Percentiles rank a stretch among this genome's conserved stretches.
Conservation (phyloP, 306 rosid genomes). For the Crataegus laevigata region DNA sequence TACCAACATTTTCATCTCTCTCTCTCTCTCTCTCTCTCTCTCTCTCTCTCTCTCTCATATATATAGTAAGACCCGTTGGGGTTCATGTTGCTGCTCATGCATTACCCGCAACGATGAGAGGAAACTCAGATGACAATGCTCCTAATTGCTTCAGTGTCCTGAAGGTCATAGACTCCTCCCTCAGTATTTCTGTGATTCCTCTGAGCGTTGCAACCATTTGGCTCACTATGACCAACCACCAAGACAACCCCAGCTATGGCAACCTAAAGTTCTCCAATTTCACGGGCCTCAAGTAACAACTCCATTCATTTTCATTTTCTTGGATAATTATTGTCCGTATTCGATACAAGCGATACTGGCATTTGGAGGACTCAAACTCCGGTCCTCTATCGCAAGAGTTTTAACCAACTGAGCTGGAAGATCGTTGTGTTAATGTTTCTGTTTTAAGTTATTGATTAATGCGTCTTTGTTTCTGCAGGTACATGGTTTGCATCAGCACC, state of each 20-base stretch:
- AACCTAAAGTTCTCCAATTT: constrained; percentile 43
- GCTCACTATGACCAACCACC: constrained; percentile 58
- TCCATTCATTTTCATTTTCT: neutral
- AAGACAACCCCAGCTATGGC: constrained; percentile 58
- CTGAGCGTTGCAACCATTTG: constrained; percentile 60
- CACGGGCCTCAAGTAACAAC: constrained; percentile 65
- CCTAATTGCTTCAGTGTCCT: constrained; percentile 23
- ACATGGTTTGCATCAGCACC: constrained; percentile 61
- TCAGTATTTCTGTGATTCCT: constrained; percentile 58
- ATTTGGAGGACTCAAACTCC: neutral
- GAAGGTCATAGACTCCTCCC: constrained; percentile 47
- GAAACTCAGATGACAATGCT: constrained; percentile 12
- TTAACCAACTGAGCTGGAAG: neutral
- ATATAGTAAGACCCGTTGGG: neutral
- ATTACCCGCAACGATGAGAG: constrained; percentile 23
- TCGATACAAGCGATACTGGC: neutral
- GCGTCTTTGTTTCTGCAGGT: constrained; percentile 35
- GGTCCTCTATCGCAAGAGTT: neutral
- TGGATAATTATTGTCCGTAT: neutral
- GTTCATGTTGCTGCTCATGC: neutral
- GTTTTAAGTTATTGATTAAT: neutral
- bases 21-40: neutral
- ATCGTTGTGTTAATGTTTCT: neutral
- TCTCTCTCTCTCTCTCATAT: neutral
- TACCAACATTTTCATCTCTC: neutral